Evolutionary conservation across 306 rosid species (phyloP), one percentile per base, ranked within the genome.

Genomic region (Begonia fuchsioides): DNA sequence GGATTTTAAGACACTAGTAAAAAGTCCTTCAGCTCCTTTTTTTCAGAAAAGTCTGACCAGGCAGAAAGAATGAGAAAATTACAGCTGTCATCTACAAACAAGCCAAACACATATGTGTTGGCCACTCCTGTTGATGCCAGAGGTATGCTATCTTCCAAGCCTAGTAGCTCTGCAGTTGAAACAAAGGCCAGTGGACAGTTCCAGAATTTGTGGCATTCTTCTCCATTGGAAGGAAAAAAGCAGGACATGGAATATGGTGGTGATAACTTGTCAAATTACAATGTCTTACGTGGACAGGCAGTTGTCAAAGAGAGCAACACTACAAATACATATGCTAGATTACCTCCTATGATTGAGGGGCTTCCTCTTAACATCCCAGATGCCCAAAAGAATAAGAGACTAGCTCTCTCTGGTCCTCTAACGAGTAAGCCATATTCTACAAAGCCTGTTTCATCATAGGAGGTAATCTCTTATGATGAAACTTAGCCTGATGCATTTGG

Each of bases 11-110:
- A 43, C 69, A 32, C 49, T 72, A 12, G 17, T 47, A 2, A 47
- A 75, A 67, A 86, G 96, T 73, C 60, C 71, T 79, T 86, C 96
- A 19, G 96, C 93, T 52, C 96, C 96, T 56, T 82, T 65, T 20
- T 64, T 50, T 73, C 79, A 9, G 96, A 82, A 74, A 81, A 78
- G 68, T 82, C 76, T 72, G 96, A 86, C 69, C 81, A 73, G 8
- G 90, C 86, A 63, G 96, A 82, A 64, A 86, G 60, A 72, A 78
- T 66, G 13, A 82, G 65, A 65, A 82, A 82, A 59, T 26, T 74
- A 50, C 58, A 60, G 55, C 55, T 58, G 17, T 59, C 76, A 54
- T 41, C 80, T 48, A 6, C 82, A 15, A 51, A 76, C 49, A 82
- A 66, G 72, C 66, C 83, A 55, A 58, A 68, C 69, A 69, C 90